Percentiles rank a stretch among this genome's conserved stretches.
Conservation (phyloP, 2,329 filamentous ascomycete species). For the Aspergillus terreus region DNA sequence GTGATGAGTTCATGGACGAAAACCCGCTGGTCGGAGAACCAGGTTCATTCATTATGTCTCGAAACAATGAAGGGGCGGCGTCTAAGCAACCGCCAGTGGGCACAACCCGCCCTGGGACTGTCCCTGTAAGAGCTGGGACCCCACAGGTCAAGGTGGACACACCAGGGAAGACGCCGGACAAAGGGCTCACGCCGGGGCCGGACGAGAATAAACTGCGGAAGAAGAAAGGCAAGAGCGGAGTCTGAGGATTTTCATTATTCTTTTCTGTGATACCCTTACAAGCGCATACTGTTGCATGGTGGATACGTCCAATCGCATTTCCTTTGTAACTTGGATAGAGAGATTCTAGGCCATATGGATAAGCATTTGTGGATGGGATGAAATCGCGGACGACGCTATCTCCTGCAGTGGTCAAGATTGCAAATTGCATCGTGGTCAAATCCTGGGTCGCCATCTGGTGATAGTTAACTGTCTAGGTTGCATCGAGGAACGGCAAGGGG, state of each 20-base stretch:
- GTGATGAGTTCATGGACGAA: constrained; percentile 62
- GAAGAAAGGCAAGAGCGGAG: constrained; percentile 28
- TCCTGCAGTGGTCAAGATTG: too few relatives aligned
- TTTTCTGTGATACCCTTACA: constrained; percentile 1
- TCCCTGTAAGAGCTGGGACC: constrained; percentile 21
- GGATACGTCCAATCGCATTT: too few relatives aligned
- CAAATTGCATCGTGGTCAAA: too few relatives aligned
- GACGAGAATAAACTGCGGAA: constrained; percentile 34
- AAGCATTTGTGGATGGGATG: too few relatives aligned
- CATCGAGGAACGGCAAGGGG: too few relatives aligned
- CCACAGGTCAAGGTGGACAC: constrained; percentile 33
- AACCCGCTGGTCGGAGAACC: constrained; percentile 61
- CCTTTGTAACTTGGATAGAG: too few relatives aligned
- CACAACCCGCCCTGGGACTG: constrained; percentile 2
- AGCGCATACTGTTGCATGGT: too few relatives aligned
- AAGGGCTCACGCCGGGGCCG: constrained; percentile 27
- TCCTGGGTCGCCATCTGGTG: too few relatives aligned
- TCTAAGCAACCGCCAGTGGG: constrained; percentile 20
- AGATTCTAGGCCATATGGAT: too few relatives aligned
- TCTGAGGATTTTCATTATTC: constrained; percentile 2
- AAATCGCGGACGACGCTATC: too few relatives aligned
- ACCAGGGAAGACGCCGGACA: constrained; percentile 27
- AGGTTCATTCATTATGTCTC: constrained; percentile 57
- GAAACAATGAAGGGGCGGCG: constrained; percentile 27
- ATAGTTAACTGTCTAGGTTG: too few relatives aligned